A percentile compares a stretch with the other conserved stretches of the same genome.
phyloP scores from a whole-genome alignment of 2,329 filamentous ascomycete genomes.

The Beauveria asiatica region DNA sequence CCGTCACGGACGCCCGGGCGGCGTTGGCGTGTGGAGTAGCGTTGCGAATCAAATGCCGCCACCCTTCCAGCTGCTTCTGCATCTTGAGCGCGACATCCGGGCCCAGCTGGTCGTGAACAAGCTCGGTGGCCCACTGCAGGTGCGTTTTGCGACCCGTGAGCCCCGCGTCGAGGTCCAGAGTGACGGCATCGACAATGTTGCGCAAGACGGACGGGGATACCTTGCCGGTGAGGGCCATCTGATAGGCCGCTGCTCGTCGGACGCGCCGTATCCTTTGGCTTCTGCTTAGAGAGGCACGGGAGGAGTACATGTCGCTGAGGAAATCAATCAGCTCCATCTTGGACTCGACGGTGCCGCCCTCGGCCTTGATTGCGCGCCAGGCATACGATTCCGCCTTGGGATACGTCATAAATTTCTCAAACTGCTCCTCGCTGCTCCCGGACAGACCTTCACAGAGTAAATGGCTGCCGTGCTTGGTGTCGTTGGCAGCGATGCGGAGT shows the following conservation, averaged over 20 bases:
- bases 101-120: slow-evolving; percentile 19
- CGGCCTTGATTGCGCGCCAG: slow-evolving; percentile 3
- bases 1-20: background rate
- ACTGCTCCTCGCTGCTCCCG: background rate
- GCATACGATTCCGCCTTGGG: background rate
- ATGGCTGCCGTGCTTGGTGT: background rate
- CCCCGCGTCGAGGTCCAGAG: slow-evolving; percentile 27
- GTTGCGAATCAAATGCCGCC: slow-evolving; percentile 17
- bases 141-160: slow-evolving; percentile 23
- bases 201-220: slow-evolving; percentile 21
- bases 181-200: slow-evolving; percentile 20
- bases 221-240: slow-evolving; percentile 17
- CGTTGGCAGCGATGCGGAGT: background rate
- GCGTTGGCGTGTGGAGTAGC: background rate
- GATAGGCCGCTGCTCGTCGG: slow-evolving; percentile 19
- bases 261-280: slow-evolving; percentile 24
- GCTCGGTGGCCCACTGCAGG: slow-evolving; percentile 22
- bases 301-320: slow-evolving; percentile 24
- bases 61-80: slow-evolving; percentile 15
- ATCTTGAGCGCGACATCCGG: slow-evolving; percentile 14
- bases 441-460: background rate
- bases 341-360: slow-evolving; percentile 3
- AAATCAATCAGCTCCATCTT: slow-evolving; percentile 22
- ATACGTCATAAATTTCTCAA: background rate
- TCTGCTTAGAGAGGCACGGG: slow-evolving; percentile 20